Evolutionary conservation across 1,284 basidiomycete species (phyloP), one percentile per base, ranked within the genome.

Genomic region (Fomitiporia mediterranea): DNA sequence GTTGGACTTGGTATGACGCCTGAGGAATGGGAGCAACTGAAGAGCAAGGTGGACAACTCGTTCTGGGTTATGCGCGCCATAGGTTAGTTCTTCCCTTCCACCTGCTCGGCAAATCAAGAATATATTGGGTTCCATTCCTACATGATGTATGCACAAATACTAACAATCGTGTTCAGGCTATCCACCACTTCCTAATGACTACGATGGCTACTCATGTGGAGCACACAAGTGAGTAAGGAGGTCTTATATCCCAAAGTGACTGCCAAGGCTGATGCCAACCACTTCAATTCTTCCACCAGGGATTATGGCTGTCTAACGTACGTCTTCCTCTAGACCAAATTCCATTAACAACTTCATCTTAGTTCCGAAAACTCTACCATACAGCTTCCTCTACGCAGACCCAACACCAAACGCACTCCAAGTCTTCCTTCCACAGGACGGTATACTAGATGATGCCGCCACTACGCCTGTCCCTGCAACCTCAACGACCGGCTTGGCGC

Each of bases 41-140:
- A 78, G 25, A 66, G 68, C 21, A 78, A 86, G 65, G 83, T 93
- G 0, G 81, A 91, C 61, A 81, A 93, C 63, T 85, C 83, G 60
- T 95, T 94, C 66, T 94, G 92, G 92, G 81, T 85, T 5, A 86
- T 93, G 87, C 79, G 92, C 3, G 73, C 86, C 2, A 89, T 93
- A 57, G 90, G 88, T 86, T 55, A 39, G 73, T 64, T 55, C 53
- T 44, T 19, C 39, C 43, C 30, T 30, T 28, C 37, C 43, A 56
- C 9, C 25, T 42, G 50, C 47, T 21, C 44, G 27, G 2, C 17
- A 42, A 8, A 2, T n/a, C 9, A n/a, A 7, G 13, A 17, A 21
- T 15, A 4, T 43, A n/a, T n/a, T n/a, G n/a, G n/a, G n/a, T n/a
- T n/a, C n/a, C n/a, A n/a, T n/a, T n/a, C n/a, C n/a, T n/a, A n/a